phyloP scores from a whole-genome alignment of 129 eudicot species.

The Escallonia rubra region DNA sequence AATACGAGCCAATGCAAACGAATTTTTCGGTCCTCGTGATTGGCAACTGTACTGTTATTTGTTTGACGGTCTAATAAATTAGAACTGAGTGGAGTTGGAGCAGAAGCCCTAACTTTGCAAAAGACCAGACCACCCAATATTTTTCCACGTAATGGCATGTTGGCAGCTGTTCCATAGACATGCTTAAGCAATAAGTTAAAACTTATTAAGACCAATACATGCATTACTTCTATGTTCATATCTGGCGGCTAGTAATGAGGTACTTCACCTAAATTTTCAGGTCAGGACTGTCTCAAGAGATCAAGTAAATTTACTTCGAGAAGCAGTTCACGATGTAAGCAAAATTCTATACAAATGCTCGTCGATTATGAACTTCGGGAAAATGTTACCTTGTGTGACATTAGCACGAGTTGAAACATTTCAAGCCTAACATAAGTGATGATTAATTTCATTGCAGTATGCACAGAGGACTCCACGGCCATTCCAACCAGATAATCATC shows the following conservation, averaged over 20 bases:
- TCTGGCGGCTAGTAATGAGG: neutral
- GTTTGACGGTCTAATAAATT: slow-evolving; percentile 22
- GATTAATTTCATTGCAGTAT: slow-evolving; percentile 7
- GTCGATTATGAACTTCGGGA: too few species aligned
- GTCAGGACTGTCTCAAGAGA: slow-evolving; percentile 17
- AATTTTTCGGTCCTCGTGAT: too few species aligned
- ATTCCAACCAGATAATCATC: slow-evolving; percentile 12
- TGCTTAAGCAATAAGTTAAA: too few species aligned
- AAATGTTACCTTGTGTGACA: neutral
- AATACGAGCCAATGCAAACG: too few species aligned
- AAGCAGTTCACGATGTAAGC: slow-evolving; percentile 24
- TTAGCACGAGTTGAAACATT: neutral
- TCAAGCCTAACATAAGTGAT: neutral
- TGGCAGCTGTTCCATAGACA: slow-evolving; percentile 40
- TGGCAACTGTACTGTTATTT: too few species aligned
- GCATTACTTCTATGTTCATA: neutral
- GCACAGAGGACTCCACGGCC: slow-evolving; percentile 25
- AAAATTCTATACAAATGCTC: too few species aligned
- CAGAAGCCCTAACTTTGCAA: too few species aligned
- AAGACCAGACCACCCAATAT: neutral
- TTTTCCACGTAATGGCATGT: slow-evolving; percentile 42
- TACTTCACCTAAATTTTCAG: slow-evolving; percentile 5
- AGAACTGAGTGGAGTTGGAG: slow-evolving; percentile 20
- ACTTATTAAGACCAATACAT: too few species aligned
- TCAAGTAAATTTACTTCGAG: slow-evolving; percentile 7